These are phyloP conservation scores for Pichia insulana DNA, from an alignment of 805 yeast species.

Conservation along the genomic window DNA sequence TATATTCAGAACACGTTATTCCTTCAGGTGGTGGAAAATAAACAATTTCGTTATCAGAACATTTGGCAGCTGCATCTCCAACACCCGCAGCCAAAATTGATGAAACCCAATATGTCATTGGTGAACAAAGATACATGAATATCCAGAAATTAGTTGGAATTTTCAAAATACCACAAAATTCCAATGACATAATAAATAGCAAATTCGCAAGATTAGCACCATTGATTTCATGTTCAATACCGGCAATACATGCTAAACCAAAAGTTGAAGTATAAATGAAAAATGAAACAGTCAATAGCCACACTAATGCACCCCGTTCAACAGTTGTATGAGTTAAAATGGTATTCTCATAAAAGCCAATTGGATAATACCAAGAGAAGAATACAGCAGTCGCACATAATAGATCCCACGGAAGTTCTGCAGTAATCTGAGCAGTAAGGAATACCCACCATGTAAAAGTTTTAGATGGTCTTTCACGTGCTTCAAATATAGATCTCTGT, in stretches of 20 bases:
- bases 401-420: conserved; percentile 60
- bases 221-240: conserved; percentile 47
- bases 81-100: conserved; percentile 48
- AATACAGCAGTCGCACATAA: conserved; percentile 54
- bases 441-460: conserved; percentile 62
- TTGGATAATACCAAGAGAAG: conserved; percentile 66
- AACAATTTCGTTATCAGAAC: conserved; percentile 42
- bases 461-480: conserved; percentile 65
- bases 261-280: conserved; percentile 48
- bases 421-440: conserved; percentile 50
- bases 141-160: conserved; percentile 62
- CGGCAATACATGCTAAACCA: conserved; percentile 53
- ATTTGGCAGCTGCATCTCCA: conserved; percentile 39
- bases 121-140: conserved; percentile 68
- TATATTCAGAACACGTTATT: conserved; percentile 46
- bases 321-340: conserved; percentile 33
- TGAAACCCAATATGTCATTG: conserved; percentile 56
- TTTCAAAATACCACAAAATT: conserved; percentile 73
- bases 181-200: conserved; percentile 52
- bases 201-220: conserved; percentile 55
- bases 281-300: conserved; percentile 36
- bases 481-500: conserved; percentile 63
- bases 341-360: conserved; percentile 58
- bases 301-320: conserved; percentile 47
- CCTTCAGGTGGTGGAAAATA: conserved; percentile 44